A percentile compares a stretch with the other conserved stretches of the same genome.
phyloP scores from a whole-genome alignment of 1,284 basidiomycete genomes.

The Cystobasidiaceae sp. region DNA sequence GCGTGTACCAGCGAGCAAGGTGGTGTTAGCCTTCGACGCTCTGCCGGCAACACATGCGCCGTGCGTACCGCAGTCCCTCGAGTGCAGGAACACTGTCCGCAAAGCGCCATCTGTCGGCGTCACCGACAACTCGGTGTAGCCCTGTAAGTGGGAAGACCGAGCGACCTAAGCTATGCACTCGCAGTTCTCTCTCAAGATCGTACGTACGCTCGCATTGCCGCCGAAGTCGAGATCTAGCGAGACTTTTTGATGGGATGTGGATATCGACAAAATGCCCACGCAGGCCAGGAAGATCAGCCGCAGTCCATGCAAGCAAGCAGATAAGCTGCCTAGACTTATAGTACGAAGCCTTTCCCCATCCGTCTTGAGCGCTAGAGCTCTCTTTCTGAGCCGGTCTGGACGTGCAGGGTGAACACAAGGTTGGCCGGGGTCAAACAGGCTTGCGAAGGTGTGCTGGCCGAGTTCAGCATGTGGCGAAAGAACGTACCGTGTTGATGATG shows the following conservation, averaged over 20 bases:
- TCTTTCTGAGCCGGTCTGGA: background rate
- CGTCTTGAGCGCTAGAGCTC: background rate
- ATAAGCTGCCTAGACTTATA: background rate
- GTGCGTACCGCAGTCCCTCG: conserved; percentile 53
- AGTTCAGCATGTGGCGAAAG: too few species aligned
- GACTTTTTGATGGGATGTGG: conserved; percentile 69
- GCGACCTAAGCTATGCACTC: too few species aligned
- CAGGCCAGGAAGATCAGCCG: background rate
- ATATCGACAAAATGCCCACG: background rate
- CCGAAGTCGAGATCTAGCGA: conserved; percentile 82
- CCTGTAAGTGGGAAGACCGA: conserved; percentile 56
- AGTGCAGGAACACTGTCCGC: conserved; percentile 74
- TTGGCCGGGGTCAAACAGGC: background rate
- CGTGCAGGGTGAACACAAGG: background rate
- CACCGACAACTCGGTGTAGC: conserved; percentile 85
- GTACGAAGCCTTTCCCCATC: conserved; percentile 27
- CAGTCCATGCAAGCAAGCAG: background rate
- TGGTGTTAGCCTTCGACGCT: too few species aligned
- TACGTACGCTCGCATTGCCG: conserved; percentile 48
- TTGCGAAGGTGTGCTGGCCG: too few species aligned
- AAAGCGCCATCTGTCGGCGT: conserved; percentile 69
- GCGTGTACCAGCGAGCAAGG: conserved; percentile 19
- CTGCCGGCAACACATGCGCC: too few species aligned
- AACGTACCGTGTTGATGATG: too few species aligned
- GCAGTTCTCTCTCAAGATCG: too few species aligned